Evolutionary conservation across 2,329 filamentous ascomycete genomes (phyloP).

Genomic region (Endocalyx cinctus): DNA sequence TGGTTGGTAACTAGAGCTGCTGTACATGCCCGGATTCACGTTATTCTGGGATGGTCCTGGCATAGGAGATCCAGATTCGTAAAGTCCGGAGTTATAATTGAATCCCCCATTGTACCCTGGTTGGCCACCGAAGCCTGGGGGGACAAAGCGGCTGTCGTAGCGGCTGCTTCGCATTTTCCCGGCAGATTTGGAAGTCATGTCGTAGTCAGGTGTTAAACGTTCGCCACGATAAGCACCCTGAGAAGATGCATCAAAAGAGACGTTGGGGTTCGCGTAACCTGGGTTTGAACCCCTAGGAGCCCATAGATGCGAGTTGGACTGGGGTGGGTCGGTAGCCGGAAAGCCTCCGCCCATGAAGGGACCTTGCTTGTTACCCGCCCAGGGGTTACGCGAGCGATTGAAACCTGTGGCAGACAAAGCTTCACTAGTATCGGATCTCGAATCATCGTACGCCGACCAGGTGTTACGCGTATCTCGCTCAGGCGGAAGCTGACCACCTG

Average conservation of each 20-base stretch:
- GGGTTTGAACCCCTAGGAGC: constrained; percentile 36
- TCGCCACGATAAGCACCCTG: constrained; percentile 41
- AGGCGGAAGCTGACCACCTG: constrained; percentile 33
- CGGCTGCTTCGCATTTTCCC: constrained; percentile 41
- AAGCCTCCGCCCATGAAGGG: constrained; percentile 19
- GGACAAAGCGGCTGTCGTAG: constrained; percentile 36
- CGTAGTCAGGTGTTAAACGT: constrained; percentile 44
- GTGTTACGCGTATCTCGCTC: constrained; percentile 35
- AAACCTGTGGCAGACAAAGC: constrained; percentile 46
- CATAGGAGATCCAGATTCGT: constrained; percentile 31
- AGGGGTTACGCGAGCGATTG: constrained; percentile 51
- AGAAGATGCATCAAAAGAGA: constrained; percentile 26
- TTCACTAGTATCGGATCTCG: constrained; percentile 54
- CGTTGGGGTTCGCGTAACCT: constrained; percentile 35
- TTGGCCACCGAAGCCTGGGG: constrained; percentile 29
- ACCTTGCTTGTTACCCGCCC: constrained; percentile 44
- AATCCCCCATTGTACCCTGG: constrained; percentile 28
- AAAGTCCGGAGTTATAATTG: constrained; percentile 27
- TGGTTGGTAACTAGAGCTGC: too few relatives aligned
- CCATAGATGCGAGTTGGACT: constrained; percentile 46
- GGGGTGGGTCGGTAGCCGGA: constrained; percentile 30
- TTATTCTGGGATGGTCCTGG: constrained; percentile 24
- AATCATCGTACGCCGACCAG: constrained; percentile 53
- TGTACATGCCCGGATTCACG: constrained; percentile 19
- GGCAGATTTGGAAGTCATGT: constrained; percentile 39